Evolutionary conservation across 2,329 filamentous ascomycete species (phyloP).

Genomic region (Huntiella abstrusa): DNA sequence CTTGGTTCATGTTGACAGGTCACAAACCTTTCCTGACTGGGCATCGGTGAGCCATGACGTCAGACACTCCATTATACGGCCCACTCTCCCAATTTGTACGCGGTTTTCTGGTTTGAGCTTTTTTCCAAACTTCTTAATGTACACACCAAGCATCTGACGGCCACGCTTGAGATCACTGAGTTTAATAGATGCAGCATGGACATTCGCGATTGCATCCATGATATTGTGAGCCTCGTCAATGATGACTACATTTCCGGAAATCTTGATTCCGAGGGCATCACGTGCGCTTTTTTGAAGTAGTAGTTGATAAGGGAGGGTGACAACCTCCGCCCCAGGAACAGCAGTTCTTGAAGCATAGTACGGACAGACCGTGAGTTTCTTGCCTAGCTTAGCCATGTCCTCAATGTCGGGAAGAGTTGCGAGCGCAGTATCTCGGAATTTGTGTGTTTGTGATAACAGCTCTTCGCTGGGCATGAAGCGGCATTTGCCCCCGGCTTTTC

Average conservation of each 20-base stretch:
- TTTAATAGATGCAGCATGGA: constrained; percentile 62
- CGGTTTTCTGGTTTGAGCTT: constrained; percentile 79
- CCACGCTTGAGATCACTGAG: constrained; percentile 55
- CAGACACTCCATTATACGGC: constrained; percentile 65
- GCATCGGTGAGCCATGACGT: constrained; percentile 45
- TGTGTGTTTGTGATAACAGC: constrained; percentile 48
- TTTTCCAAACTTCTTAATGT: constrained; percentile 75
- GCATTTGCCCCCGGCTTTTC: constrained; percentile 43
- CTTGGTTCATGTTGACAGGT: neutral
- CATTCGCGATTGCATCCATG: constrained; percentile 81
- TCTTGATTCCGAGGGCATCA: constrained; percentile 67
- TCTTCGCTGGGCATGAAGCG: constrained; percentile 62
- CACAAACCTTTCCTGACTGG: constrained; percentile 26
- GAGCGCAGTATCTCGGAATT: constrained; percentile 70
- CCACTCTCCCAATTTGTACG: constrained; percentile 75
- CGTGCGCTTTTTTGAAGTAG: constrained; percentile 72
- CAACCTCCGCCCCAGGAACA: constrained; percentile 68
- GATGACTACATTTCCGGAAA: constrained; percentile 80
- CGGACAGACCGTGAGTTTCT: constrained; percentile 64
- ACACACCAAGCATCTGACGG: constrained; percentile 57
- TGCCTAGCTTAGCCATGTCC: constrained; percentile 63
- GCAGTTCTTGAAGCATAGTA: constrained; percentile 88
- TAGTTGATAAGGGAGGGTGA: constrained; percentile 83
- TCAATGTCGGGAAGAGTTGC: constrained; percentile 86
- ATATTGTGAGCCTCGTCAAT: constrained; percentile 97